Base-by-base conservation (phyloP, 2,329 filamentous ascomycete genomes). In the Penicillium sp. region DNA sequence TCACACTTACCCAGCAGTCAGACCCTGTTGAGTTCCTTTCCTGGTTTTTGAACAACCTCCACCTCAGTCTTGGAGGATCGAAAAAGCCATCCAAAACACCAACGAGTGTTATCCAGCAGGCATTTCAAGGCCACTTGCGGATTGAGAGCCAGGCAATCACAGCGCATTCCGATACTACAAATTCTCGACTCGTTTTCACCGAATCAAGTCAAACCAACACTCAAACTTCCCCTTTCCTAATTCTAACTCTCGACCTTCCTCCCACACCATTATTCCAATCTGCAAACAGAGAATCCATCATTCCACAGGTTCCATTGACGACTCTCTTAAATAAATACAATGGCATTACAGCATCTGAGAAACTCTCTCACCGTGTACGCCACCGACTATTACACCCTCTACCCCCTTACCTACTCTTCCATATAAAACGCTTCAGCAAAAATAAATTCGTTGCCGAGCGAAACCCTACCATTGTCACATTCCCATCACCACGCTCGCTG, bases 391-490 rank as follows among this genome's bases (percentile, higher is more conserved):
- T 96, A 48, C 92, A 96, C 67, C 94, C 94, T 0, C 81, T 99
- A 0, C 94, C 94, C 0, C 93, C 92, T 0, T 97, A 88, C 69
- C 84, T 99, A 18, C 79, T 94, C 53, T 91, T 99, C 77, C 93
- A 99, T 77, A 87, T 97, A 77, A 97, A 97, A 78, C 91, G 94
- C 64, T 99, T 99, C 81, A 90, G 87, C 64, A 87, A 89, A 63
- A 99, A 99, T 79, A 96, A 97, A 72, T 99, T 99, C 68, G 90
- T 99, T 20, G 84, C 88, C 2, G 93, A 97, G 75, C 89, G 94
- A 51, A 99, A 99, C 72, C 94, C 93, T 1, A 99, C 94, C 9
- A 99, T 99, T 67, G 94, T 99, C 61, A 97, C 93, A 0, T 99
- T 97, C 73, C 90, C 93, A 62, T 88, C 90, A 6, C 83, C 90